Percentiles rank a stretch among this genome's conserved stretches.
phyloP scores from a whole-genome alignment of 2,329 filamentous ascomycete genomes.

The Botrytis cinerea region DNA sequence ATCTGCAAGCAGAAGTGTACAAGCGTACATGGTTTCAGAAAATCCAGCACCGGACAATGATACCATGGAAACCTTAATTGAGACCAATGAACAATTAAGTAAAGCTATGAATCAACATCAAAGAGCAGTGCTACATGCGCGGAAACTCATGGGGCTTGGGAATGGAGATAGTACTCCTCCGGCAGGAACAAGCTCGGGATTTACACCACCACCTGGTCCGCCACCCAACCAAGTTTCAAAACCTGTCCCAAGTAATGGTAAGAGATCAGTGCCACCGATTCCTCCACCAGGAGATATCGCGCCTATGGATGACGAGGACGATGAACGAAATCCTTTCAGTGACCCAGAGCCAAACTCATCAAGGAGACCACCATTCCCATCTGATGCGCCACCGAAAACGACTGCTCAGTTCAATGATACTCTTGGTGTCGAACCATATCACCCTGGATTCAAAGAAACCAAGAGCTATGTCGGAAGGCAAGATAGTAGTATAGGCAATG shows the following conservation, averaged over 20 bases:
- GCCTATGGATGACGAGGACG: constrained; percentile 35
- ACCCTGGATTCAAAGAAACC: constrained; percentile 40
- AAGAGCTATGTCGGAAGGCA: constrained; percentile 37
- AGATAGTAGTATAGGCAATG: constrained; percentile 32
- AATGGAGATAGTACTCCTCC: constrained; percentile 33
- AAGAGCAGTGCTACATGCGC: constrained; percentile 68
- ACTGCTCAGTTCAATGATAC: constrained; percentile 39
- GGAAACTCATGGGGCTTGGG: constrained; percentile 54
- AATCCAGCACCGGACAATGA: constrained; percentile 86
- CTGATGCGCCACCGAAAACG: constrained; percentile 31
- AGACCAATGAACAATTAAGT: constrained; percentile 89
- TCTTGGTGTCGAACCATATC: constrained; percentile 41
- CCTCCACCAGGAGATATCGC: constrained; percentile 38
- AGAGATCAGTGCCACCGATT: constrained; percentile 32
- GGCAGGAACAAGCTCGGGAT: constrained; percentile 30
- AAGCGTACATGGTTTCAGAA: constrained; percentile 79
- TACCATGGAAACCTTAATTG: constrained; percentile 89
- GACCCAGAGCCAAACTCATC: constrained; percentile 31
- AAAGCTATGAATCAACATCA: constrained; percentile 82
- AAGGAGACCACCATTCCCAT: constrained; percentile 34
- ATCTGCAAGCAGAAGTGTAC: constrained; percentile 76
- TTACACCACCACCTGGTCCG: constrained; percentile 31
- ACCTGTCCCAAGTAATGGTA: background rate
- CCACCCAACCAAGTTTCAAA: constrained; percentile 26
- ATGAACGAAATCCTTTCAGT: constrained; percentile 38